Conservation (phyloP, 108 stramenopile genomes). For the Cylindrotheca closterium region DNA sequence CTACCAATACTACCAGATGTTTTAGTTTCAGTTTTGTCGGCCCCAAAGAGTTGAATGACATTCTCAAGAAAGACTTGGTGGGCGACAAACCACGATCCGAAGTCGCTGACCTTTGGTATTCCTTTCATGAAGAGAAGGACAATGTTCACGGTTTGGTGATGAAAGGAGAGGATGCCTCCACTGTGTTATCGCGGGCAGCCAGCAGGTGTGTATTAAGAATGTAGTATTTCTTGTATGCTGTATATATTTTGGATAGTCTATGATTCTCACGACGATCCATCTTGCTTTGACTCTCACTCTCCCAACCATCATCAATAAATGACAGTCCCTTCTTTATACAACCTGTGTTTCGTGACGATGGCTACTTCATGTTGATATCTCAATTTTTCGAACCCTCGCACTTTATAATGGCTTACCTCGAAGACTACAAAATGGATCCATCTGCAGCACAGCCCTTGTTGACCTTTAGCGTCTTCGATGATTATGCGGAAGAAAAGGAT, state of each 20-base stretch:
- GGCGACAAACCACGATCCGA: constrained; percentile 57
- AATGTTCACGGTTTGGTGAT: constrained; percentile 21
- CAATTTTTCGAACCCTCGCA: constrained; percentile 76
- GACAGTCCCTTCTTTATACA: constrained; percentile 82
- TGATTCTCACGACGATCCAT: too few species aligned
- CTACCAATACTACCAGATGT: constrained; percentile 3
- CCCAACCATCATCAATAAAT: too few species aligned
- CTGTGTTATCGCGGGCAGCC: constrained; percentile 9
- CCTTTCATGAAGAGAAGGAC: constrained; percentile 72
- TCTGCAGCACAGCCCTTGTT: constrained; percentile 70
- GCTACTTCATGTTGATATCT: constrained; percentile 79
- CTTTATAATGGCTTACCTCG: constrained; percentile 78
- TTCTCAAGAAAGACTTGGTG: constrained; percentile 72
- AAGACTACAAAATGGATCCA: constrained; percentile 89
- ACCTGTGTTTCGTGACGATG: constrained; percentile 81
- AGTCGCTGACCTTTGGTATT: constrained; percentile 75
- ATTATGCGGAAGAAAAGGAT: constrained; percentile 59
- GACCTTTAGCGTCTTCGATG: constrained; percentile 78
- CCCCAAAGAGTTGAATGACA: constrained; percentile 63
- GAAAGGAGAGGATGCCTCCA: constrained; percentile 6
- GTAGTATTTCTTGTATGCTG: too few species aligned
- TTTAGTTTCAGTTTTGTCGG: constrained; percentile 65
- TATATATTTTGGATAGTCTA: background rate
- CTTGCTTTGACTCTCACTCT: too few species aligned
- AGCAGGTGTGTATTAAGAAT: too few species aligned